Evolutionary conservation across 2,329 filamentous ascomycete genomes (phyloP), one percentile per base, ranked within the genome.

Genomic region (Colletotrichum caudatum): DNA sequence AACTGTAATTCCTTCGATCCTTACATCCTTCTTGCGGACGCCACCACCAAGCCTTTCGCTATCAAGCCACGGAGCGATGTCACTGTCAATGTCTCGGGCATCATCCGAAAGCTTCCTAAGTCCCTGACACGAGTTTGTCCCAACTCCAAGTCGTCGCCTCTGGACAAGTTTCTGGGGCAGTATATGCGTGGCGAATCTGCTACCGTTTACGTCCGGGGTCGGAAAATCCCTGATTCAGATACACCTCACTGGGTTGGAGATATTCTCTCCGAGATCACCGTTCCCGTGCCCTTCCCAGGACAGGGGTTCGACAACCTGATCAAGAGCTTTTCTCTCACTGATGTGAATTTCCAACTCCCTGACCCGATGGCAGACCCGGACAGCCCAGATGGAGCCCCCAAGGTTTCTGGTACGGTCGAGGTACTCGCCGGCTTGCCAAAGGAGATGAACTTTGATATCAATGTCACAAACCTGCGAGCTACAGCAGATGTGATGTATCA

Each of bases 311-410:
- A 94, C 74, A 91, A 93, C 74, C 83, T 97, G 20, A 92, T 99
- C 78, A 92, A 91, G 75, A 95, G 96, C 76, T 98, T 98, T 78
- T 93, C 94, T 29, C 84, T 98, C 74, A 90, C 91, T 2, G 89
- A 98, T 78, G 94, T 97, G 51, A 90, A 97, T 76, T 97, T 99
- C 80, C 90, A 89, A 60, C 84, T 99, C 57, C 96, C 96, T 0
- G 90, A 94, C 76, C 92, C 93, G 0, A 89, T 92, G 76, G 93
- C 94, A 2, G 90, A 94, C 23, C 93, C 93, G 0, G 89, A 88
- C 69, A 89, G 91, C 14, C 93, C 94, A 0, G 70, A 91, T 62
- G 86, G 92, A 5, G 89, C 92, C 66, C 94, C 95, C 12, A 91
- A 89, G 66, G 91, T 99, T 20, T 97, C 94, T 39, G 95, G 95